A percentile compares a stretch with the other conserved stretches of the same genome.
Conservation (phyloP, 495 filamentous ascomycete genomes). For the Penicillium crystallinum region DNA sequence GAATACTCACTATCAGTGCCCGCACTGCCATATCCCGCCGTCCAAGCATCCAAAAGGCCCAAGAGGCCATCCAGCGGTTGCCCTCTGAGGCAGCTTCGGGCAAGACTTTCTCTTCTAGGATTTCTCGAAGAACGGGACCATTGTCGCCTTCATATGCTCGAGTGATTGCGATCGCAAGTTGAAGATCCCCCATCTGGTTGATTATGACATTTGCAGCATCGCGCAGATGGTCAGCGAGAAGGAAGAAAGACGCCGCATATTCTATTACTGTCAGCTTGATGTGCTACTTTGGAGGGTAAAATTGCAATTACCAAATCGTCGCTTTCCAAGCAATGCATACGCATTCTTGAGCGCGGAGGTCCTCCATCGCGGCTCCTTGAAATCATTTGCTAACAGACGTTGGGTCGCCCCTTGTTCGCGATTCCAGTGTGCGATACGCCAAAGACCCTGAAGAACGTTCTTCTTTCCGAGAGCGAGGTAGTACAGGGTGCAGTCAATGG, state of each 20-base stretch:
- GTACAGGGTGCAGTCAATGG: slow-evolving; percentile 87
- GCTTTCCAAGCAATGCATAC: slow-evolving; percentile 90
- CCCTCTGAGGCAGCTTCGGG: slow-evolving; percentile 71
- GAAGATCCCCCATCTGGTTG: slow-evolving; percentile 78
- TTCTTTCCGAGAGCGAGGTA: slow-evolving; percentile 93
- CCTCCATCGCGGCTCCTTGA: slow-evolving; percentile 78
- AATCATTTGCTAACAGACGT: slow-evolving; percentile 77
- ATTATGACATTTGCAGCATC: slow-evolving; percentile 83
- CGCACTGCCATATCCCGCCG: slow-evolving; percentile 79
- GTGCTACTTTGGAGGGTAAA: not conserved
- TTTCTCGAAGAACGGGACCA: slow-evolving; percentile 63
- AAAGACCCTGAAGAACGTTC: slow-evolving; percentile 82
- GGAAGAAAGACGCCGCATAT: slow-evolving; percentile 94
- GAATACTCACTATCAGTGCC: slow-evolving; percentile 56
- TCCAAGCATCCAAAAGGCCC: slow-evolving; percentile 93
- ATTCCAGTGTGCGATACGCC: slow-evolving; percentile 93
- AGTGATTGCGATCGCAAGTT: slow-evolving; percentile 86
- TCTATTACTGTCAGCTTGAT: slow-evolving; percentile 42
- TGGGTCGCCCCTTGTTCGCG: slow-evolving; percentile 76
- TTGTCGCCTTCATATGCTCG: slow-evolving; percentile 86
- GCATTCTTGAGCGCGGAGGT: slow-evolving; percentile 94
- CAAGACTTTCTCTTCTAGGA: slow-evolving; percentile 77
- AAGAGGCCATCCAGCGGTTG: slow-evolving; percentile 91
- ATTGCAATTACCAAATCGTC: slow-evolving; percentile 65
- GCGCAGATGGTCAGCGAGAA: slow-evolving; percentile 78